These are phyloP conservation scores for Osmanthus fragrans DNA, from an alignment of 257 asterid genomes.

Conservation along the genomic window DNA sequence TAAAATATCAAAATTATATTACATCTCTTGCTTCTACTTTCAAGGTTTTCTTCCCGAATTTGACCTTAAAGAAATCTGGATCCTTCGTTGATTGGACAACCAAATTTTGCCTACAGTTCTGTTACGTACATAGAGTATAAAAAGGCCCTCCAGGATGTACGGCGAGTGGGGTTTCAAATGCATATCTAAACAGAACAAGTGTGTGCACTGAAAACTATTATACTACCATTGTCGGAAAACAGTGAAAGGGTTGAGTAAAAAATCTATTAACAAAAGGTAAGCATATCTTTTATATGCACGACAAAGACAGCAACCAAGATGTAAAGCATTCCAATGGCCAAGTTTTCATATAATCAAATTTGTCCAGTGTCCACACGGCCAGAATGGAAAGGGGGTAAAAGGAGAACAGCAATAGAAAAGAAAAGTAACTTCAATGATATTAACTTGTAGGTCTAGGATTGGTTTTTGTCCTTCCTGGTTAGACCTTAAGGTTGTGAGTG, in stretches of 20 bases:
- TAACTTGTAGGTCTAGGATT: not conserved
- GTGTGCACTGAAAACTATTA: not conserved
- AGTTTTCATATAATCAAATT: not conserved
- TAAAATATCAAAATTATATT: too few relatives aligned
- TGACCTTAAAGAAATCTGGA: not conserved
- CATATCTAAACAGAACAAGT: not conserved
- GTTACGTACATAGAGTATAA: not conserved
- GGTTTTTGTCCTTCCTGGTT: not conserved
- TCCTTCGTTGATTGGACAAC: not conserved
- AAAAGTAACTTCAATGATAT: not conserved
- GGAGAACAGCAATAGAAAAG: not conserved
- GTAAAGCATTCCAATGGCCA: not conserved
- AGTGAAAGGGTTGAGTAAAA: not conserved
- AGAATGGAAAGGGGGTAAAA: not conserved
- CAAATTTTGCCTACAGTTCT: not conserved
- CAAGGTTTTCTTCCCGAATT: not conserved
- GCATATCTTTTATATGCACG: not conserved
- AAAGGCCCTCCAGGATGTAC: not conserved
- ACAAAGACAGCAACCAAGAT: not conserved
- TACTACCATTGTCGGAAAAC: not conserved
- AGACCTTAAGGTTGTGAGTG: not conserved
- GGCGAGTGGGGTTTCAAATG: not conserved
- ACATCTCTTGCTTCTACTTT: not conserved
- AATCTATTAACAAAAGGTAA: not conserved
- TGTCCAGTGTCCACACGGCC: not conserved